phyloP scores from a whole-genome alignment of 164 flowering plant species.

The Magnolia officinalis region DNA sequence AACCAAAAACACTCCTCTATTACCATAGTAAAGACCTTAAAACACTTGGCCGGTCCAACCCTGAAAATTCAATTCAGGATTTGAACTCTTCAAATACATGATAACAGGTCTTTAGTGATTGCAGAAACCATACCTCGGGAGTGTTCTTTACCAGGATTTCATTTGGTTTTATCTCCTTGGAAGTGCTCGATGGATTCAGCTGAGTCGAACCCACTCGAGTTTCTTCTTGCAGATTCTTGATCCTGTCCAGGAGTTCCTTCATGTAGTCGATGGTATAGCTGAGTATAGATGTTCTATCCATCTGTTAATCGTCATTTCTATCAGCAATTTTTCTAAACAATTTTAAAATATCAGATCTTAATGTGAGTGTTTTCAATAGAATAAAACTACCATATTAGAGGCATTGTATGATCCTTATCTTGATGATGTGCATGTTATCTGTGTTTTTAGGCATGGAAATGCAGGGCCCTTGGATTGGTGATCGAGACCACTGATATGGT shows the following conservation, averaged over 20 bases:
- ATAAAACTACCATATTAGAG: too few species aligned
- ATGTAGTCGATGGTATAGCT: conserved; percentile 90
- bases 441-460: too few species aligned
- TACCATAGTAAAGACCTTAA: too few species aligned
- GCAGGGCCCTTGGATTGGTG: too few species aligned
- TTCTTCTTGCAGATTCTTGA: conserved; percentile 59
- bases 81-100: background rate
- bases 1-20: too few species aligned
- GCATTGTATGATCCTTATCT: too few species aligned
- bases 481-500: too few species aligned
- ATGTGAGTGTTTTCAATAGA: background rate
- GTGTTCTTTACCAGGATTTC: conserved; percentile 58
- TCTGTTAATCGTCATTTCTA: conserved; percentile 31
- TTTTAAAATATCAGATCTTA: background rate
- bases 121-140: conserved; percentile 53
- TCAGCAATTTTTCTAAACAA: background rate
- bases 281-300: conserved; percentile 93
- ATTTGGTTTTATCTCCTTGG: conserved; percentile 53
- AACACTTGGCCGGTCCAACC: too few species aligned
- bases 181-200: conserved; percentile 31
- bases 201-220: conserved; percentile 34
- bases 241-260: conserved; percentile 78
- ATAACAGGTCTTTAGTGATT: background rate
- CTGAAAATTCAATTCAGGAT: background rate
- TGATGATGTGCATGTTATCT: too few species aligned